phyloP scores from a whole-genome alignment of 176 grass and related monocot genomes.

The Dactylis glomerata region DNA sequence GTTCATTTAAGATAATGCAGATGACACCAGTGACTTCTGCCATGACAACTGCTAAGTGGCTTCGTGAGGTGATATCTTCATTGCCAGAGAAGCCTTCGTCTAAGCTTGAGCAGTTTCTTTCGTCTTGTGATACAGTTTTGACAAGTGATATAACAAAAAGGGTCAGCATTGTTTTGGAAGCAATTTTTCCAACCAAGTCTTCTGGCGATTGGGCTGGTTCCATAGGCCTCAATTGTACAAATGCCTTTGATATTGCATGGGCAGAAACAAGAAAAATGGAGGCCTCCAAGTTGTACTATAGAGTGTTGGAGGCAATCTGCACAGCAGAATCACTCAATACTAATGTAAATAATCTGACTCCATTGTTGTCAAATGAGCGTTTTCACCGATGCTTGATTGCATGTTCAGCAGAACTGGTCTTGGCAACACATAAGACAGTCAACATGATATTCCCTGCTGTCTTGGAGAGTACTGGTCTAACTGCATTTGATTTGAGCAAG shows the following conservation, averaged over 20 bases:
- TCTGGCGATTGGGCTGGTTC: conserved; percentile 40
- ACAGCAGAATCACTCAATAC: conserved; percentile 58
- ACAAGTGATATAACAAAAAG: conserved; percentile 48
- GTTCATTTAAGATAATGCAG: conserved; percentile 58
- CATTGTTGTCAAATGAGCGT: conserved; percentile 78
- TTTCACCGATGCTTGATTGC: conserved; percentile 96
- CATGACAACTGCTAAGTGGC: conserved; percentile 96
- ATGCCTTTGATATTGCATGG: conserved; percentile 70
- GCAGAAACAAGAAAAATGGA: conserved; percentile 91
- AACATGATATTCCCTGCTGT: conserved; percentile 98
- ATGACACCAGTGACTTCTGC: conserved; percentile 89
- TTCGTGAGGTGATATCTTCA: conserved; percentile 80
- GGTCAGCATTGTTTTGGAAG: conserved; percentile 79
- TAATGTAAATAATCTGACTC: conserved; percentile 64
- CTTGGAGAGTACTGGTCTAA: conserved; percentile 82
- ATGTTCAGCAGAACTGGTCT: conserved; percentile 86
- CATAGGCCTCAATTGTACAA: conserved; percentile 56
- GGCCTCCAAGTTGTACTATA: conserved; percentile 90
- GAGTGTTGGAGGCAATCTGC: conserved; percentile 75
- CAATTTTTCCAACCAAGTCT: conserved; percentile 72
- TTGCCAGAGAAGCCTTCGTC: conserved; percentile 68
- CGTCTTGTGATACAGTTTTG: conserved; percentile 60
- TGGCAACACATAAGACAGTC: conserved; percentile 90
- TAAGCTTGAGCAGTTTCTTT: conserved; percentile 69
- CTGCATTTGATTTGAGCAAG: conserved; percentile 97